phyloP scores from a whole-genome alignment of 2,329 filamentous ascomycete genomes.

The Trichoderma simmonsii region DNA sequence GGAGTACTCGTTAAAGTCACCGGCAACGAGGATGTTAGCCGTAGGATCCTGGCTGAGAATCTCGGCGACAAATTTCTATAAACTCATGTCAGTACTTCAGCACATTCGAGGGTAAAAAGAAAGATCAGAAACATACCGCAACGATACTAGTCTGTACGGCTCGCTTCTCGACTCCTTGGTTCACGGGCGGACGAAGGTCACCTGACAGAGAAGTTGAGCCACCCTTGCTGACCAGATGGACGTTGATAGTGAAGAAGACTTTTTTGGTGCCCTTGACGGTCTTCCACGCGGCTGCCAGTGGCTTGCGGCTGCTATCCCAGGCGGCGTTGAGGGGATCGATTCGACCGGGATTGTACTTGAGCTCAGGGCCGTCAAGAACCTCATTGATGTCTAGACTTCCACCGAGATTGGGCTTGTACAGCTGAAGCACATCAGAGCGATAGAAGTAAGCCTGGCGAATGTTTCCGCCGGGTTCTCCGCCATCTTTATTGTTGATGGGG shows the following conservation, averaged over 20 bases:
- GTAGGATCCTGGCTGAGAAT: conserved; percentile 55
- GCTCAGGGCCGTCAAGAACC: conserved; percentile 51
- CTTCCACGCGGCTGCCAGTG: conserved; percentile 64
- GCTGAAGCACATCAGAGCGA: conserved; percentile 55
- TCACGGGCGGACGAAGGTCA: conserved; percentile 63
- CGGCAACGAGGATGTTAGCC: conserved; percentile 58
- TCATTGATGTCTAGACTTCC: conserved; percentile 51
- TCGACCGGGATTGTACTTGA: conserved; percentile 66
- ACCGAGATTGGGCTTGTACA: conserved; percentile 59
- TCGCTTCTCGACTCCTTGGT: conserved; percentile 59
- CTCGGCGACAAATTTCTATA: conserved; percentile 50
- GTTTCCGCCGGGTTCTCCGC: conserved; percentile 67
- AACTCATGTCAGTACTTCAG: not conserved
- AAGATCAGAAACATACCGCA: conserved; percentile 41
- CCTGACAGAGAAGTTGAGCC: conserved; percentile 63
- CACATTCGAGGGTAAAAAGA: too few relatives aligned
- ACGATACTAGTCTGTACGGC: conserved; percentile 56
- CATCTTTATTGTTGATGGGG: conserved; percentile 59
- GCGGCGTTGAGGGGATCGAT: conserved; percentile 61
- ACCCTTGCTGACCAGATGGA: conserved; percentile 66
- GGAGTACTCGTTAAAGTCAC: conserved; percentile 72
- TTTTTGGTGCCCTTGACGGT: conserved; percentile 50
- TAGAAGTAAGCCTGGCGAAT: conserved; percentile 71
- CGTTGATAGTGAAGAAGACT: conserved; percentile 67
- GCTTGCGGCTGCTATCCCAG: conserved; percentile 63